These are phyloP conservation scores for Suhomyces sp. DNA, from an alignment of 805 yeast species.

Conservation along the genomic window DNA sequence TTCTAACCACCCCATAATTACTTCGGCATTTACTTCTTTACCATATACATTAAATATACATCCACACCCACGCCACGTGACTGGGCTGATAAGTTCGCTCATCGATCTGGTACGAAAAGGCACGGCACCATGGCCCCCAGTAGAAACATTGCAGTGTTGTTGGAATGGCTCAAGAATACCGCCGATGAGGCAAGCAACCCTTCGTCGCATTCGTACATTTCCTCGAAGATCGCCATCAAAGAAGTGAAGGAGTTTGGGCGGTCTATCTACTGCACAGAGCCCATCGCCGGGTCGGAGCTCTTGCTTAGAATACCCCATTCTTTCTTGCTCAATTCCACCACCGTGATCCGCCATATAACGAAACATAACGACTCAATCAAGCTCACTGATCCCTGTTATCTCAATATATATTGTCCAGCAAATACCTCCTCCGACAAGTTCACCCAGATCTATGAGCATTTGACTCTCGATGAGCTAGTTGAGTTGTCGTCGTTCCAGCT, in stretches of 20 bases:
- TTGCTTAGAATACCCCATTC: constrained; percentile 57
- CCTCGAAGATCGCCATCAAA: constrained; percentile 39
- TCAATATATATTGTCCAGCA: constrained; percentile 24
- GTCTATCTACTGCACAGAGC: constrained; percentile 49
- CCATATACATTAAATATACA: neutral
- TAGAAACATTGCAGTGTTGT: constrained; percentile 13
- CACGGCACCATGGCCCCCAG: constrained; percentile 2
- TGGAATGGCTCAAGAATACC: constrained; percentile 30
- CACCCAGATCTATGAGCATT: constrained; percentile 28
- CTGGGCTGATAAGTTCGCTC: neutral
- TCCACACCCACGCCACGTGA: no score
- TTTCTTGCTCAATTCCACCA: constrained; percentile 55
- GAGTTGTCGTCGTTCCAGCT: constrained; percentile 59
- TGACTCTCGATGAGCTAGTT: constrained; percentile 34
- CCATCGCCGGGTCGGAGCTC: constrained; percentile 39
- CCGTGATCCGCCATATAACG: constrained; percentile 43
- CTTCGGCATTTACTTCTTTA: neutral
- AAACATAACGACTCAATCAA: constrained; percentile 39
- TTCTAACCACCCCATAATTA: constrained; percentile 22
- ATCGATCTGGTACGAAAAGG: neutral
- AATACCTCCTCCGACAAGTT: constrained; percentile 18
- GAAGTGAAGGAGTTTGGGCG: constrained; percentile 54
- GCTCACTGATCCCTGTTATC: constrained; percentile 17
- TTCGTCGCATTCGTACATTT: constrained; percentile 27
- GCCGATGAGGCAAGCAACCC: constrained; percentile 19